These are phyloP conservation scores for Termitomyces sp. DNA, from an alignment of 768 basidiomycete genomes.

Conservation along the genomic window DNA sequence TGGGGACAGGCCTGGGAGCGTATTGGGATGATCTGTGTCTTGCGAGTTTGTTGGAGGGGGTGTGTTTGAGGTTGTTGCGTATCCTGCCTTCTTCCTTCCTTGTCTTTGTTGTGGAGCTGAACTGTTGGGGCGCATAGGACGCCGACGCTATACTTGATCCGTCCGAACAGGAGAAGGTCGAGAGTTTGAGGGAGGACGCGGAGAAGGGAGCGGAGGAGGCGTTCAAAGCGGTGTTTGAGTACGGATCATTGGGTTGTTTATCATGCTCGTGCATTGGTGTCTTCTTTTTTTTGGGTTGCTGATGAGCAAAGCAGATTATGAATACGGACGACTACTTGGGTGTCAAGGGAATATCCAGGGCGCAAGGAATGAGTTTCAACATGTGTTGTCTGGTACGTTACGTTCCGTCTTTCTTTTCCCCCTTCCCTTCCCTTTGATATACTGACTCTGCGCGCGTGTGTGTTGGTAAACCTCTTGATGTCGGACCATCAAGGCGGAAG, in stretches of 20 bases:
- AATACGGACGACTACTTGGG: slow-evolving; percentile 78
- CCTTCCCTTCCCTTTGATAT: too few species aligned
- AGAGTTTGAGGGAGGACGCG: slow-evolving; percentile 47
- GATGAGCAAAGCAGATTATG: slow-evolving; percentile 65
- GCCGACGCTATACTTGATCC: slow-evolving; percentile 58
- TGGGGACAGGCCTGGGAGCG: slow-evolving; percentile 39
- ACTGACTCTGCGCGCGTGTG: too few species aligned
- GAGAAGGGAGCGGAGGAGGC: slow-evolving; percentile 49
- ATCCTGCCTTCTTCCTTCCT: slow-evolving; percentile 47
- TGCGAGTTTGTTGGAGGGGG: slow-evolving; percentile 78
- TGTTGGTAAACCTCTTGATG: slow-evolving; percentile 71
- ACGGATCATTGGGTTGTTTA: slow-evolving; percentile 91
- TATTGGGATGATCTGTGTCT: slow-evolving; percentile 90
- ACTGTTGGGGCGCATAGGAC: too few species aligned
- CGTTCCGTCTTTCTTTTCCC: too few species aligned
- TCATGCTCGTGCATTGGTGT: slow-evolving; percentile 66
- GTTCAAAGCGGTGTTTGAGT: slow-evolving; percentile 62
- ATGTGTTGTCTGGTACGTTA: too few species aligned
- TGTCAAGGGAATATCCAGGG: slow-evolving; percentile 57
- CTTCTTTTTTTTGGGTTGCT: not conserved
- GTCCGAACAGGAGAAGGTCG: slow-evolving; percentile 20
- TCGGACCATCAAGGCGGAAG: slow-evolving; percentile 55
- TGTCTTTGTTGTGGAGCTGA: too few species aligned
- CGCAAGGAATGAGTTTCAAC: slow-evolving; percentile 34
- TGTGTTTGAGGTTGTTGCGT: slow-evolving; percentile 79